A percentile compares a stretch with the other conserved stretches of the same genome.
These are phyloP conservation scores for Fonsecaea multimorphosa DNA, from an alignment of 2,329 filamentous ascomycete genomes.

Conservation along the genomic window DNA sequence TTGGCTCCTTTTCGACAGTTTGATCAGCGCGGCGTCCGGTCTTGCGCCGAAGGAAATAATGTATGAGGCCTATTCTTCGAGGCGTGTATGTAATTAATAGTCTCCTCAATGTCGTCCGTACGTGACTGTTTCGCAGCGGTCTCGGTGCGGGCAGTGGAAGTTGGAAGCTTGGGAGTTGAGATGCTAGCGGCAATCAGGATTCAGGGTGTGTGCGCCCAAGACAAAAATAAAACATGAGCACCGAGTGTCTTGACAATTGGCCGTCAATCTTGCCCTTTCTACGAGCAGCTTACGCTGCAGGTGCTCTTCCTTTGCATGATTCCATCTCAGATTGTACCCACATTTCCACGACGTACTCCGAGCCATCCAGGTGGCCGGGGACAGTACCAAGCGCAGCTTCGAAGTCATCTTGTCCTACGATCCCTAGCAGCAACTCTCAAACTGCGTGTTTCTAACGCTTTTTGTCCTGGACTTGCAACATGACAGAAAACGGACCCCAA, in stretches of 20 bases:
- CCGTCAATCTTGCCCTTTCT: background rate
- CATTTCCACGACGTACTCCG: background rate
- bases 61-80: background rate
- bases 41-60: background rate
- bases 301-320: too few relatives aligned
- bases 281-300: background rate
- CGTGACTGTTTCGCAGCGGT: background rate
- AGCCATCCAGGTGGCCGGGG: background rate
- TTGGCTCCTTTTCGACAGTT: background rate
- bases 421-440: background rate
- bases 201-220: too few relatives aligned
- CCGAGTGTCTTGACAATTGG: background rate
- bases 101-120: background rate
- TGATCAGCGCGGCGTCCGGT: slow-evolving; percentile 2
- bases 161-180: background rate
- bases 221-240: background rate
- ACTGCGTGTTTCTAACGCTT: background rate
- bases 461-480: background rate
- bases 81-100: background rate
- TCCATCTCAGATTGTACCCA: background rate
- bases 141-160: background rate
- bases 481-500: background rate
- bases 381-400: background rate
- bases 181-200: background rate
- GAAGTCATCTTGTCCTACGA: background rate